Percentiles rank a stretch among this genome's conserved stretches.
Evolutionary conservation across 257 asterid genomes (phyloP).

Genomic region (Thymus mandschuricus): DNA sequence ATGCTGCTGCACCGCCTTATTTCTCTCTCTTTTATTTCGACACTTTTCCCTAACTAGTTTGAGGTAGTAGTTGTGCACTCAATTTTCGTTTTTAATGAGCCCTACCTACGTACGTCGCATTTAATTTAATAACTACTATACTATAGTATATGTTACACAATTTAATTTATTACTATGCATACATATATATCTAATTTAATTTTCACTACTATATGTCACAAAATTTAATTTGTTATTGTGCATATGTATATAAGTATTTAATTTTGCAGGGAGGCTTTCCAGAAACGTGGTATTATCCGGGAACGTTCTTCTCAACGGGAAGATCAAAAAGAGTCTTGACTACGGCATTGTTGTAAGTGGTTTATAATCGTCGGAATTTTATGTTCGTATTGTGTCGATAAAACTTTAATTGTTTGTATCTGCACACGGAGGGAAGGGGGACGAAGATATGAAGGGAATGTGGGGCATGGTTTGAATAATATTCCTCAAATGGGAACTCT

Average conservation of each 20-base stretch:
- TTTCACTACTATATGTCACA: background rate
- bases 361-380: too few relatives aligned
- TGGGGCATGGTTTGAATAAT: background rate
- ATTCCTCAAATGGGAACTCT: background rate
- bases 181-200: background rate
- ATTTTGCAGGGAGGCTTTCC: slow-evolving; percentile 68
- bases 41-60: slow-evolving; percentile 9
- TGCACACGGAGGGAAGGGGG: too few relatives aligned
- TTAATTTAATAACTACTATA: too few relatives aligned
- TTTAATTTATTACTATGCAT: too few relatives aligned
- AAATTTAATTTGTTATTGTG: too few relatives aligned
- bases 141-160: too few relatives aligned
- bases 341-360: slow-evolving; percentile 61
- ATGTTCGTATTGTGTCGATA: too few relatives aligned
- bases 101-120: background rate
- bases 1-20: background rate
- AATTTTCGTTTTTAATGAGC: background rate
- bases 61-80: slow-evolving; percentile 37
- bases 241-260: background rate
- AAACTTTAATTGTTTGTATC: too few relatives aligned
- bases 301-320: slow-evolving; percentile 64
- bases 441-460: too few relatives aligned
- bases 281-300: slow-evolving; percentile 74
- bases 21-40: too few relatives aligned
- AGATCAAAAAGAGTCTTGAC: slow-evolving; percentile 43